Percentiles rank a stretch among this genome's conserved stretches.
Evolutionary conservation across 352 stramenopile genomes (phyloP).

Genomic region (Blastocystis sp.): DNA sequence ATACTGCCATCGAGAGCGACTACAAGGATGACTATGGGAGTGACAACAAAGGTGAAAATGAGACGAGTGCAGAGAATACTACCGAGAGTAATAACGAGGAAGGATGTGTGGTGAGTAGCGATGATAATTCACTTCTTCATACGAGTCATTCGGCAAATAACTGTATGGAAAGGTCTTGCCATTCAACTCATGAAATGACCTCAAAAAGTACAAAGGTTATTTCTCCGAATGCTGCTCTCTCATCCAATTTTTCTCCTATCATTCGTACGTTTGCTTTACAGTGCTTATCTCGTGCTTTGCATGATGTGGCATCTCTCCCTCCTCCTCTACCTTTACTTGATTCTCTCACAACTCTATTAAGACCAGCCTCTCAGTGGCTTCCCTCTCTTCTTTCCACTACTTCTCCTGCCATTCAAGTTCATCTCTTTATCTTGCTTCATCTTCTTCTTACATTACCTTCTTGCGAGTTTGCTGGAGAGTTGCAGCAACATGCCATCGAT

Average conservation of each 20-base stretch:
- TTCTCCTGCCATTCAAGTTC: background rate
- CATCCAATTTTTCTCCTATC: background rate
- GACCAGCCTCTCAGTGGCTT: background rate
- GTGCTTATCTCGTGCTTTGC: background rate
- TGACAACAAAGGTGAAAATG: too few species aligned
- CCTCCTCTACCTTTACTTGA: background rate
- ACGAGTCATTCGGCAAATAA: too few species aligned
- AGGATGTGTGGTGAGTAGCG: too few species aligned
- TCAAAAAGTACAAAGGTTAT: background rate
- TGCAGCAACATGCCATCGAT: constrained; percentile 2
- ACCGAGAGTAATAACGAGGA: too few species aligned
- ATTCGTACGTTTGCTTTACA: background rate
- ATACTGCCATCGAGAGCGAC: background rate
- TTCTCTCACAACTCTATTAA: background rate
- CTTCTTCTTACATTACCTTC: background rate
- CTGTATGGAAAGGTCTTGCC: too few species aligned
- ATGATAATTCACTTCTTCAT: too few species aligned
- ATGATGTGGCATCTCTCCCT: background rate
- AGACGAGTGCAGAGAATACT: too few species aligned
- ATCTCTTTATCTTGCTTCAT: constrained; percentile 8
- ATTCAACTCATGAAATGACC: too few species aligned
- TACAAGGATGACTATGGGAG: too few species aligned
- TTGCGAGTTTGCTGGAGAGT: background rate
- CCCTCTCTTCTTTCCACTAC: background rate
- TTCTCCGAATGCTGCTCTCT: background rate